Percentiles rank a stretch among this genome's conserved stretches.
These are phyloP conservation scores for Aspergillus nidulans DNA, from an alignment of 495 filamentous ascomycete species.

Conservation along the genomic window DNA sequence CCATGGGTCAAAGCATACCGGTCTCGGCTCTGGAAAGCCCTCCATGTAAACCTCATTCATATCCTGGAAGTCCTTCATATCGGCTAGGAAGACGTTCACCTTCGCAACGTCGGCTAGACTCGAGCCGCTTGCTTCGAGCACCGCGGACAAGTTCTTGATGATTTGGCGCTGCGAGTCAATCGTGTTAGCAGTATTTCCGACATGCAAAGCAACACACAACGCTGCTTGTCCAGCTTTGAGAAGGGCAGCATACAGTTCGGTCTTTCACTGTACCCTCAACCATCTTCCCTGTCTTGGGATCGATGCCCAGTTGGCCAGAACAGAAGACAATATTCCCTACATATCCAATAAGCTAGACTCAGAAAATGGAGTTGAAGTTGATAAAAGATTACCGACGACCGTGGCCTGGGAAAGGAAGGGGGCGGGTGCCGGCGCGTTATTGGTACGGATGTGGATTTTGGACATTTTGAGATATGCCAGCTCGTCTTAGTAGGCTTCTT, in stretches of 20 bases:
- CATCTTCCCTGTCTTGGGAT: conserved; percentile 44
- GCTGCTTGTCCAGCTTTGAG: neutral
- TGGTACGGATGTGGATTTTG: conserved; percentile 27
- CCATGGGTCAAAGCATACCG: conserved; percentile 24
- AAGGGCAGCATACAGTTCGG: conserved; percentile 40
- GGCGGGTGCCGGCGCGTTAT: conserved; percentile 34
- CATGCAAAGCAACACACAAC: too few relatives aligned
- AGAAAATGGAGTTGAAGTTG: too few relatives aligned
- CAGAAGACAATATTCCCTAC: conserved; percentile 42
- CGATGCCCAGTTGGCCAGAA: conserved; percentile 46
- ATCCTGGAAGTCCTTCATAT: conserved; percentile 63
- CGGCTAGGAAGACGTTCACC: conserved; percentile 64
- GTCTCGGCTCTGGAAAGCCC: conserved; percentile 52
- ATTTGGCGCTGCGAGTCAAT: conserved; percentile 34
- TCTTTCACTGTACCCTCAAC: conserved; percentile 52
- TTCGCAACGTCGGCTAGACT: conserved; percentile 61
- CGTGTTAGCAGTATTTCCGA: neutral
- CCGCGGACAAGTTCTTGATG: conserved; percentile 58
- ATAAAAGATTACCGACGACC: too few relatives aligned
- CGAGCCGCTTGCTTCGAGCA: conserved; percentile 62
- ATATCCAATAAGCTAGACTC: too few relatives aligned
- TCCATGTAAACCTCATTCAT: conserved; percentile 58
- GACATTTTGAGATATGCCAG: conserved; percentile 1
- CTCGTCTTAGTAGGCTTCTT: neutral
- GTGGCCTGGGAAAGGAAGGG: conserved; percentile 45